These are phyloP conservation scores for Pharnaceum exiguum DNA, from an alignment of 148 eudicot species.

Conservation along the genomic window DNA sequence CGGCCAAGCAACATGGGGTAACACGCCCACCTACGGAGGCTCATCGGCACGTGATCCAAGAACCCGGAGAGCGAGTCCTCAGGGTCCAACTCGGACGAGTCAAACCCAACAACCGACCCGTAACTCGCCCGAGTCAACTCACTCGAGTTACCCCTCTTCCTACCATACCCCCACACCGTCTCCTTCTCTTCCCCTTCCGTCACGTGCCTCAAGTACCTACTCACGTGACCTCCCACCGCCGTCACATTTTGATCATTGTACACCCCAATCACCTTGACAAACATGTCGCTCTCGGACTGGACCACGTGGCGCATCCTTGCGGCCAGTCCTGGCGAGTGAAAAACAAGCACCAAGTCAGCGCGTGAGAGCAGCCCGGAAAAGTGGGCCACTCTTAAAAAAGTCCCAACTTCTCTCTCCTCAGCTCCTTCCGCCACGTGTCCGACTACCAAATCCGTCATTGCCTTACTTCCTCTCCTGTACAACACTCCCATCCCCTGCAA, in stretches of 20 bases:
- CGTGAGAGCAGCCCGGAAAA: conserved; percentile 36
- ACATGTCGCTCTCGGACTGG: conserved; percentile 36
- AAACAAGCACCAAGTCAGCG: conserved; percentile 46
- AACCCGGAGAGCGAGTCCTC: conserved; percentile 71
- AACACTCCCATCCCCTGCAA: conserved; percentile 70
- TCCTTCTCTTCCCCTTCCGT: conserved; percentile 43
- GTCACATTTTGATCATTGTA: conserved; percentile 1
- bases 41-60: conserved; percentile 57
- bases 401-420: conserved; percentile 16
- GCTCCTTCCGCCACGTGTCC: conserved; percentile 46
- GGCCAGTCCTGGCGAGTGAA: conserved; percentile 21
- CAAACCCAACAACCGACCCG: conserved; percentile 79
- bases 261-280: conserved; percentile 28
- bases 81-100: conserved; percentile 73
- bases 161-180: conserved; percentile 60
- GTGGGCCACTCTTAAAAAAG: conserved; percentile 40
- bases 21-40: conserved; percentile 73
- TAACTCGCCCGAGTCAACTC: conserved; percentile 54
- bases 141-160: conserved; percentile 12
- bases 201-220: conserved; percentile 33
- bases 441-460: conserved; percentile 57
- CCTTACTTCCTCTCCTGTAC: conserved; percentile 44
- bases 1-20: conserved; percentile 85
- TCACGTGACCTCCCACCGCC: conserved; percentile 7
- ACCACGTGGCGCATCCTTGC: conserved; percentile 20